These are phyloP conservation scores for Rhododendron molle DNA, from an alignment of 148 eudicot genomes.

Conservation along the genomic window DNA sequence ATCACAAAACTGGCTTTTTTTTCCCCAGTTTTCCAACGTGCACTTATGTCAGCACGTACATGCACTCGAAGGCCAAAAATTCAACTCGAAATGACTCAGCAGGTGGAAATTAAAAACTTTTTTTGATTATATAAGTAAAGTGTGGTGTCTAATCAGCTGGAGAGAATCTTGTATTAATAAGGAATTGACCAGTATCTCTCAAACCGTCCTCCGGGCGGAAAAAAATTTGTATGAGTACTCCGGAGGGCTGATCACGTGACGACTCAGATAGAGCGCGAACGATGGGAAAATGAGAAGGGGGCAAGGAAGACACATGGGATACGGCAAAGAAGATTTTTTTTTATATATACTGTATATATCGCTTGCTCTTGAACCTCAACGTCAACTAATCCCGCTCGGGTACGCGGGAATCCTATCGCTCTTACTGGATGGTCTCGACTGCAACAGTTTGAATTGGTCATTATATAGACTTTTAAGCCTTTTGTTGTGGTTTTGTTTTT, in stretches of 20 bases:
- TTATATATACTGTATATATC: too few species aligned
- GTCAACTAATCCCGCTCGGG: too few species aligned
- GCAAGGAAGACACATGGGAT: too few species aligned
- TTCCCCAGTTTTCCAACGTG: background rate
- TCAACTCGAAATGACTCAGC: background rate
- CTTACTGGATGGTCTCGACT: too few species aligned
- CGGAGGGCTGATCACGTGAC: background rate
- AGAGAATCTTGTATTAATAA: background rate
- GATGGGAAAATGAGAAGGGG: too few species aligned
- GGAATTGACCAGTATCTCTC: background rate
- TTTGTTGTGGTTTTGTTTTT: too few species aligned
- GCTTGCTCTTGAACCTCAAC: too few species aligned
- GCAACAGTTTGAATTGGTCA: too few species aligned
- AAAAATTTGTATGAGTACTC: background rate
- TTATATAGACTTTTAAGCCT: too few species aligned
- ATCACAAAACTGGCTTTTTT: background rate
- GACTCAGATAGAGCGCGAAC: background rate
- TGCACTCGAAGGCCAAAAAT: background rate
- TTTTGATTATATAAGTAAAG: background rate
- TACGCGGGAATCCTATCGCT: too few species aligned
- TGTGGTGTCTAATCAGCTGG: background rate
- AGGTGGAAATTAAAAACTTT: background rate
- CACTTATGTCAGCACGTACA: background rate
- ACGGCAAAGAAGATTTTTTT: too few species aligned
- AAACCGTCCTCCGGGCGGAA: background rate